These are phyloP conservation scores for Boletus rubescentipes DNA, from an alignment of 768 basidiomycete species.

Conservation along the genomic window DNA sequence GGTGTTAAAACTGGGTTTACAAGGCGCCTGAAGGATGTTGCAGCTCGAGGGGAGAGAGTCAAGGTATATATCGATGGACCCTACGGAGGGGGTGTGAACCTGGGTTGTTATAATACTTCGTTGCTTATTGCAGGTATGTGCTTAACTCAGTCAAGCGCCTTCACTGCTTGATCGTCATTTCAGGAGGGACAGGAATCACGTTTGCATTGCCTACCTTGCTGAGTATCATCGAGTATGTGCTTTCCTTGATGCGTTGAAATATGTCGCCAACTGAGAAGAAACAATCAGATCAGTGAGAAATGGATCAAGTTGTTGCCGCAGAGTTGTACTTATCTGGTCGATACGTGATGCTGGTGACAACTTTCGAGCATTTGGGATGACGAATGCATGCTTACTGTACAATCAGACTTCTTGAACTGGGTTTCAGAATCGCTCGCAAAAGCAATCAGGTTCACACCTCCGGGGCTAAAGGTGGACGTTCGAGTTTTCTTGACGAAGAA, in stretches of 20 bases:
- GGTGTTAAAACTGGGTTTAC: conserved; percentile 60
- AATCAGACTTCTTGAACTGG: conserved; percentile 12
- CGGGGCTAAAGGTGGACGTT: conserved; percentile 15
- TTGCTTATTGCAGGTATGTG: conserved; percentile 47
- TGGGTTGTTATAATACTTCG: conserved; percentile 42
- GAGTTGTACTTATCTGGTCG: conserved; percentile 44
- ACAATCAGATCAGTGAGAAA: conserved; percentile 11
- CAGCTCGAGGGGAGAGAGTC: conserved; percentile 30
- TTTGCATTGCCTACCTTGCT: conserved; percentile 47
- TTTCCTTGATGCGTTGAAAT: neutral
- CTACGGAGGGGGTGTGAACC: conserved; percentile 43
- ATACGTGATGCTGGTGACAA: conserved; percentile 38
- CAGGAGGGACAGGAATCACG: conserved; percentile 52
- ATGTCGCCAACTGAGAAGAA: neutral
- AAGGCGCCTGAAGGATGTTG: conserved; percentile 38
- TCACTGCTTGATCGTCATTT: neutral
- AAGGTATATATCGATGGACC: conserved; percentile 58
- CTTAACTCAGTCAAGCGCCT: neutral
- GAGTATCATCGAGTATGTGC: conserved; percentile 40
- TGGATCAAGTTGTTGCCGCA: conserved; percentile 27
- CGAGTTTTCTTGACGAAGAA: conserved; percentile 15
- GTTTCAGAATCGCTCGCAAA: conserved; percentile 15
- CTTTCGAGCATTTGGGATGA: neutral
- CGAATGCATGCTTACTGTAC: neutral
- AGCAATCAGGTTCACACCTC: conserved; percentile 14